Base-by-base conservation (phyloP, 129 eudicot genomes). In the Rutidosis leptorrhynchoides region DNA sequence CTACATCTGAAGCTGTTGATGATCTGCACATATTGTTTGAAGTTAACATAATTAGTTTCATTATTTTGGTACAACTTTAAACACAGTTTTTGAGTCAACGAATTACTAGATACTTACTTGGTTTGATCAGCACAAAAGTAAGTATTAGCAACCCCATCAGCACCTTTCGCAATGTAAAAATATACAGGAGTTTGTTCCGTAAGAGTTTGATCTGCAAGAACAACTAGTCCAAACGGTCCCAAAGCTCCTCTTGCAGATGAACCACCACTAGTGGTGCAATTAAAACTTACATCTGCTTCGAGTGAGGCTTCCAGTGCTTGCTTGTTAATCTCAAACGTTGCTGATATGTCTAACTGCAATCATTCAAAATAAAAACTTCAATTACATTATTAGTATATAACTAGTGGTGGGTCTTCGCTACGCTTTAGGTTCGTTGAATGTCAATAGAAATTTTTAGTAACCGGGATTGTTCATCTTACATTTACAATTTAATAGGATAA, bases 171-270 rank as follows among this genome's bases (percentile, higher is more conserved):
- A 28, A 93, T 57, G 51, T 93, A 89, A 69, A 93, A 93, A 69
- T 93, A 93, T 1, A 93, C 65, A 0, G 98, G 95, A 6, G 96
- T 93, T 43, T 75, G 80, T 76, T 93, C 98, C 0, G 83, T 49
- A 6, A 82, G 84, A 2, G 82, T 55, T 15, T 79, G 79, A 61
- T 88, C 96, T 26, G 96, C 95, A 61, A 88, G 78, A 69, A 93
- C 96, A 24, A 89, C 21, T 6, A 93, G 60, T 5, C 98, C 98
- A 61, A 93, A 93, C 4, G 98, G 98, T 46, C 98, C 98, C 48
- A 85, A 80, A 19, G 35, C 63, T 21, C 96, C 96, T 45, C 96
- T 76, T 1, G 83, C 58, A 1, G 87, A 69, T 28, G 89, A 77
- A 42, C 96, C 96, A 8, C 79, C 86, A 21, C 92, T 83, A 4